Evolutionary conservation across 148 eudicot genomes (phyloP), one percentile per base, ranked within the genome.

Genomic region (Amaranthus hypochondriacus): DNA sequence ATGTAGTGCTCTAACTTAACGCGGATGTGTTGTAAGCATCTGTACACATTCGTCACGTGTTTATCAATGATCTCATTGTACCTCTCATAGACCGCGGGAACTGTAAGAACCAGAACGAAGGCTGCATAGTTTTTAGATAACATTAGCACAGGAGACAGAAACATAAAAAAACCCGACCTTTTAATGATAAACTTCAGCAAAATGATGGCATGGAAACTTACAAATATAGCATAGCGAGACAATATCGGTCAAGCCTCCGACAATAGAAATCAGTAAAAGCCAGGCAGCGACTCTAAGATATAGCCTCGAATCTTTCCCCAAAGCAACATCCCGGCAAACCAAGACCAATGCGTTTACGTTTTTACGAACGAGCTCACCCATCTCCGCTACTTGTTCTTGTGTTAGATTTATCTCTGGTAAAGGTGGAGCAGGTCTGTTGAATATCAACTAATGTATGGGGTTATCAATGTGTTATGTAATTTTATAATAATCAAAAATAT

Each of bases 371-470:
- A 87, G 59, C 77, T 69, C 82, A 62, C 84, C 86, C n/a, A 68
- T 76, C 62, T 83, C 86, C 21, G 85, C 81, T 66, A 81, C 81
- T 44, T 73, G 56, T 53, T 94, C 97, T 82, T 89, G 89, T 5
- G 88, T 84, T 61, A 93, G 70, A 76, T 83, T 69, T 73, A 91
- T 67, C 70, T 94, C 91, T 64, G 95, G 98, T 52, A 94, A 73
- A 53, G 97, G 90, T 52, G 98, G 98, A 80, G 95, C 79, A 74
- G 98, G 95, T 75, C 98, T 94, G 91, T 79, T 75, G 44, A 75
- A 70, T 75, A 72, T 73, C 68, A 76, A 76, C 76, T 71, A 66
- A 75, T 69, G 61, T 66, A 65, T 42, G 43, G 21, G 57, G 63
- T 74, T 74, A 79, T 77, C 60, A 61, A 48, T 42, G 55, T 55